These are phyloP conservation scores for Cryoendolithus antarcticus DNA, from an alignment of 2,329 filamentous ascomycete species.

Conservation along the genomic window DNA sequence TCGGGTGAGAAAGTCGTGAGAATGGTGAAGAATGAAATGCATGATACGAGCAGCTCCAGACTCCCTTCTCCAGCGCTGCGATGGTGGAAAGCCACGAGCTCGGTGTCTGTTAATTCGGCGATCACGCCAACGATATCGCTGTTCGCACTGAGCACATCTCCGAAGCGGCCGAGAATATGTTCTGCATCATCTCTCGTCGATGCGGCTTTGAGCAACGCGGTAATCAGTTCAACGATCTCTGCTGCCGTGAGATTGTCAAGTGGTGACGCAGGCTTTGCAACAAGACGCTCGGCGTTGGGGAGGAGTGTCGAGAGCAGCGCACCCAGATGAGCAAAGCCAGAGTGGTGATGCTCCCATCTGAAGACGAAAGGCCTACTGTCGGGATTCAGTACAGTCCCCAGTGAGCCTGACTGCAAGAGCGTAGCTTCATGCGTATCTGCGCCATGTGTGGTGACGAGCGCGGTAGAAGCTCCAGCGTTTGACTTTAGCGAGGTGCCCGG, in stretches of 20 bases:
- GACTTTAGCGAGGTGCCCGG: not conserved
- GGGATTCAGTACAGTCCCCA: slow-evolving; percentile 56
- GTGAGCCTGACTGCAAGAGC: slow-evolving; percentile 52
- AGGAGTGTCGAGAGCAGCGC: slow-evolving; percentile 60
- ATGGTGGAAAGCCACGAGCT: slow-evolving; percentile 36
- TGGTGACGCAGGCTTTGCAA: slow-evolving; percentile 4
- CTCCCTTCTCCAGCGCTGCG: slow-evolving; percentile 49
- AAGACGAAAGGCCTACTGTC: slow-evolving; percentile 66
- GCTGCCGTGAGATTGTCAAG: slow-evolving; percentile 50
- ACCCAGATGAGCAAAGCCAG: slow-evolving; percentile 66
- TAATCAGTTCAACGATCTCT: slow-evolving; percentile 63
- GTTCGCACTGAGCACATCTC: slow-evolving; percentile 35
- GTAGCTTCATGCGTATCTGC: slow-evolving; percentile 32
- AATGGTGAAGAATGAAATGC: slow-evolving; percentile 66
- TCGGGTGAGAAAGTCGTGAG: slow-evolving; percentile 62
- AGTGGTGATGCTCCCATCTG: slow-evolving; percentile 64
- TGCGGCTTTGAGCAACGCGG: slow-evolving; percentile 48
- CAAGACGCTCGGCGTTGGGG: slow-evolving; percentile 29
- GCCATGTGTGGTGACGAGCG: slow-evolving; percentile 3
- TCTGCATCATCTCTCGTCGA: slow-evolving; percentile 24
- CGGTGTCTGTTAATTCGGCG: slow-evolving; percentile 71
- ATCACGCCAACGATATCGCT: slow-evolving; percentile 72
- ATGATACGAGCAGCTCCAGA: slow-evolving; percentile 57
- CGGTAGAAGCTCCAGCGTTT: not conserved
- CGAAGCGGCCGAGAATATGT: slow-evolving; percentile 37